These are phyloP conservation scores for Sporobolomyces phaffii DNA, from an alignment of 768 basidiomycete genomes.

Conservation along the genomic window DNA sequence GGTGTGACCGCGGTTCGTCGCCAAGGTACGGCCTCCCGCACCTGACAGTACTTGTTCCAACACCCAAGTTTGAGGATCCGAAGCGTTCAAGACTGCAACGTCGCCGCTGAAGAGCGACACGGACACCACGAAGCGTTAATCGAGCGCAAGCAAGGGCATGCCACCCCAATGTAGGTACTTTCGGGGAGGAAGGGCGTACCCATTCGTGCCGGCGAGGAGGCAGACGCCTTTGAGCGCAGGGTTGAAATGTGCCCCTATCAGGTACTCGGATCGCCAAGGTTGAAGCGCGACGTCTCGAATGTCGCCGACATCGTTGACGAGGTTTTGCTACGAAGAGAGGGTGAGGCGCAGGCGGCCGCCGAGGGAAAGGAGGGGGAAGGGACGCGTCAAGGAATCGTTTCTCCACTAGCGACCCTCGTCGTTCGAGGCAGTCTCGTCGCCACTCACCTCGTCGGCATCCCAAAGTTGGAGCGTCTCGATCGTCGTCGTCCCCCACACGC, in stretches of 20 bases:
- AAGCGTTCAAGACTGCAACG: constrained; percentile 35
- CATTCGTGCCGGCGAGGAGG: constrained; percentile 34
- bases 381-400: too few relatives aligned
- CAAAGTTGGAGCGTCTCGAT: constrained; percentile 41
- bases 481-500: constrained; percentile 37
- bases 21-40: constrained; percentile 24
- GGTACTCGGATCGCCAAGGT: constrained; percentile 40
- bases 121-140: too few relatives aligned
- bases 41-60: constrained; percentile 35
- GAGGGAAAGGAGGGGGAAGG: neutral
- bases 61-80: constrained; percentile 28
- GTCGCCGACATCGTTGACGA: constrained; percentile 39
- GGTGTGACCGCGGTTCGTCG: constrained; percentile 31
- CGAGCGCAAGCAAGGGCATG: too few relatives aligned
- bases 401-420: too few relatives aligned
- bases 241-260: constrained; percentile 37
- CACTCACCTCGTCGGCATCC: constrained; percentile 39
- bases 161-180: too few relatives aligned
- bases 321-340: constrained; percentile 20
- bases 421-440: too few relatives aligned
- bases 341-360: neutral
- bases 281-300: constrained; percentile 38
- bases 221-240: constrained; percentile 29
- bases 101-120: constrained; percentile 6
- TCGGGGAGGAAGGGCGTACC: constrained; percentile 6